Percentiles rank a stretch among this genome's conserved stretches.
Conservation (phyloP, 805 yeast genomes). For the Starmerella sp. region DNA sequence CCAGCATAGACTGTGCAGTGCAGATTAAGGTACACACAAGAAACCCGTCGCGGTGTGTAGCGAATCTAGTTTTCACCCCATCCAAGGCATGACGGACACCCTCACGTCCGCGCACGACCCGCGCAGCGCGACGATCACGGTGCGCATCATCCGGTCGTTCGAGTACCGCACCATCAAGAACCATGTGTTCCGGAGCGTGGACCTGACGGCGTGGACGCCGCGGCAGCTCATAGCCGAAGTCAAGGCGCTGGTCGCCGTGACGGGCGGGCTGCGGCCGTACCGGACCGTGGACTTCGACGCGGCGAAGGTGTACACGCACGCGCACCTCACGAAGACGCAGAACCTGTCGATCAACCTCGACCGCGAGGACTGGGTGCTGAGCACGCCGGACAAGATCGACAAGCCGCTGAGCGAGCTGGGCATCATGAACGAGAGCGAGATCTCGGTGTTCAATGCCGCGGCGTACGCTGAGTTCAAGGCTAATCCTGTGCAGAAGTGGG, state of each 20-base stretch:
- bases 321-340: slow-evolving; percentile 89
- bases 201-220: slow-evolving; percentile 60
- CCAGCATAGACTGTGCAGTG: background rate
- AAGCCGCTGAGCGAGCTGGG: slow-evolving; percentile 43
- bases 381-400: slow-evolving; percentile 24
- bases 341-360: slow-evolving; percentile 85
- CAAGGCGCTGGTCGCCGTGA: slow-evolving; percentile 37
- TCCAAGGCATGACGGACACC: background rate
- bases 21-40: background rate
- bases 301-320: slow-evolving; percentile 80
- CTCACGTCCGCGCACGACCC: slow-evolving; percentile 16
- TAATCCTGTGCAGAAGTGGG: slow-evolving; percentile 91
- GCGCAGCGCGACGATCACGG: slow-evolving; percentile 54
- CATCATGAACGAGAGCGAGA: slow-evolving; percentile 72
- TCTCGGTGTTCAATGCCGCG: slow-evolving; percentile 62
- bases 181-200: slow-evolving; percentile 54
- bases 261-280: slow-evolving; percentile 70
- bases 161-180: slow-evolving; percentile 82
- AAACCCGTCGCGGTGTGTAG: background rate
- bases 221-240: slow-evolving; percentile 47
- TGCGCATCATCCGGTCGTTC: slow-evolving; percentile 81
- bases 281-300: slow-evolving; percentile 58
- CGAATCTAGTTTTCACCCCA: background rate
- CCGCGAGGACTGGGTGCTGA: slow-evolving; percentile 63
- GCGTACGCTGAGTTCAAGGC: slow-evolving; percentile 59